Base-by-base conservation (phyloP, 495 filamentous ascomycete genomes). In the Friedmanniomyces endolithicus region DNA sequence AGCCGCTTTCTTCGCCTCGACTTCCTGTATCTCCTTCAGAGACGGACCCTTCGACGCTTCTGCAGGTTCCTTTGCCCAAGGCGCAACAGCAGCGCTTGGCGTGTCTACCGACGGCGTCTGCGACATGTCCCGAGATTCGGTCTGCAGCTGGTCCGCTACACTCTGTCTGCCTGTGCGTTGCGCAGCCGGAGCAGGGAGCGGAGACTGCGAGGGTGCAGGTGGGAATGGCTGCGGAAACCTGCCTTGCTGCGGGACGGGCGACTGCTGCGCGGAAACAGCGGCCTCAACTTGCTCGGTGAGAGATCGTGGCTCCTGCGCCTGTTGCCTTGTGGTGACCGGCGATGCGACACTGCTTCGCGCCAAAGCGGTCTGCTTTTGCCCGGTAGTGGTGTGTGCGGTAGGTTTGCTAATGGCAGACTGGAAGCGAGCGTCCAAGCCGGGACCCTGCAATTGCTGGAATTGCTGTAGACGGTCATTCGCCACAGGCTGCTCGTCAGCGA, bases 21-120 rank as follows among this genome's bases (percentile, higher is more conserved):
- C 80, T 69, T 95, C 92, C 65, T 98, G 92, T 37, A 98, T 98
- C 63, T 98, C 90, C 70, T 88, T 96, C 52, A 98, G 75, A 52
- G 90, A 95, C 2, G 90, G 92, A 0, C 87, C 88, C 71, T 87
- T 96, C 27, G 86, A 80, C 19, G 80, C 68, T 64, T 89, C 89
- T 20, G 78, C 73, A 11, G 76, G 72, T 57, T 96, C 88, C 67
- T 88, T 90, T 6, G 92, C 92, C 92, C 92, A 98, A 0, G 92
- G 92, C 1, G 92, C 92, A 46, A 95, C 74, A n/a, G 68, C 68
- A 11, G 68, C 65, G 34, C 67, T 69, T 0, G 70, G 70, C 2
- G 70, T 72, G 12, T 72, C 70, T 11, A 65, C 68, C 9, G 68
- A 66, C 19, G 70, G 88, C 8, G 88, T 90, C 57, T 86, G 84